Percentiles rank a stretch among this genome's conserved stretches.
These are phyloP conservation scores for Aspergillus nidulans DNA, from an alignment of 495 filamentous ascomycete species.

Conservation along the genomic window DNA sequence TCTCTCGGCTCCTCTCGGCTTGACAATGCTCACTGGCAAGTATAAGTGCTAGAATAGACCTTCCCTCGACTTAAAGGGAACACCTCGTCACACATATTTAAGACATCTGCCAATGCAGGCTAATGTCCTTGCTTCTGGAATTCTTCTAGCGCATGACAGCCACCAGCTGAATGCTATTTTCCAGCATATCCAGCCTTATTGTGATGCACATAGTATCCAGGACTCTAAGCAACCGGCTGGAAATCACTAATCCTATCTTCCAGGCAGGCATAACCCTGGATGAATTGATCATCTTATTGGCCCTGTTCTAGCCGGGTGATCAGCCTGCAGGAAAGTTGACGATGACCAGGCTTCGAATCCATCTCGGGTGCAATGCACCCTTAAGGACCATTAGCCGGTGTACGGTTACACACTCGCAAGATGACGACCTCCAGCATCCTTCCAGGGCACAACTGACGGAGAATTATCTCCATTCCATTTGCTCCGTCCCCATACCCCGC, in stretches of 20 bases:
- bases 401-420: slow-evolving; percentile 1
- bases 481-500: neutral
- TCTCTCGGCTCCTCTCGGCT: too few species aligned
- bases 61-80: neutral
- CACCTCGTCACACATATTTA: neutral
- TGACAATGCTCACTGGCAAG: neutral
- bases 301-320: slow-evolving; percentile 1
- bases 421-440: neutral
- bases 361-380: neutral
- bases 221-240: neutral
- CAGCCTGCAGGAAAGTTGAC: neutral
- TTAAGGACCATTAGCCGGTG: neutral
- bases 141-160: neutral
- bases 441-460: slow-evolving; percentile 7
- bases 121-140: neutral
- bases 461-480: neutral
- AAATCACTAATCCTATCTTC: neutral
- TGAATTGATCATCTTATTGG: neutral
- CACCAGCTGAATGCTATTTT: neutral
- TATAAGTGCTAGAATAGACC: neutral
- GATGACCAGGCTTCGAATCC: neutral
- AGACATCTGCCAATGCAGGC: neutral
- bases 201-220: neutral
- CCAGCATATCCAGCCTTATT: neutral
- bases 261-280: neutral